These are phyloP conservation scores for Ophiocordyceps polyrhachis-furcata DNA, from an alignment of 2,329 filamentous ascomycete genomes.

Conservation along the genomic window DNA sequence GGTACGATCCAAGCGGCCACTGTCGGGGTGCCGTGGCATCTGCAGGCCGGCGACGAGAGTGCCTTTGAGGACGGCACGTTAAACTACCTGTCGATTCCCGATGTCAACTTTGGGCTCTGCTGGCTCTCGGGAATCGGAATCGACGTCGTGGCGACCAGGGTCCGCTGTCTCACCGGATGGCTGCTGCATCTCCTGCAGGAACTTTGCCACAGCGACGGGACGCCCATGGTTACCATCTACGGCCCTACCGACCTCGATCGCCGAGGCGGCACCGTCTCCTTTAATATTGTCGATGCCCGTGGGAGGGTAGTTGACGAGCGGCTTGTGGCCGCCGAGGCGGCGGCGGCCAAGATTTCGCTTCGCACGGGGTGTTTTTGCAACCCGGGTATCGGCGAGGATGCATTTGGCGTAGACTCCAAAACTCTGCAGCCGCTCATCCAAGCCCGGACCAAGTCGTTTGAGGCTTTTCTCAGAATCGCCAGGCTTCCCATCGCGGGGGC, in stretches of 20 bases:
- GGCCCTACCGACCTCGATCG: slow-evolving; percentile 12
- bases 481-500: slow-evolving; percentile 12
- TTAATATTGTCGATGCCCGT: slow-evolving; percentile 17
- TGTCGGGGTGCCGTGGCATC: slow-evolving; percentile 14
- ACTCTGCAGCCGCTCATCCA: background rate
- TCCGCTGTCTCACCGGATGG: slow-evolving; percentile 18
- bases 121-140: slow-evolving; percentile 14
- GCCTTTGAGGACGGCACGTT: slow-evolving; percentile 22
- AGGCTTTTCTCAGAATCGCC: slow-evolving; percentile 4
- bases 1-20: slow-evolving; percentile 18
- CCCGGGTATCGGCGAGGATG: slow-evolving; percentile 18
- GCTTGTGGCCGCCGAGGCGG: slow-evolving; percentile 15
- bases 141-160: slow-evolving; percentile 10
- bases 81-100: slow-evolving; percentile 20
- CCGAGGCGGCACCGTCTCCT: slow-evolving; percentile 18
- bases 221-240: slow-evolving; percentile 15
- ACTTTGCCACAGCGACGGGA: slow-evolving; percentile 15
- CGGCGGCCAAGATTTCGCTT: slow-evolving; percentile 16
- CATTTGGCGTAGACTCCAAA: slow-evolving; percentile 10
- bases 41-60: slow-evolving; percentile 9
- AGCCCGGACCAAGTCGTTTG: slow-evolving; percentile 3
- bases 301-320: slow-evolving; percentile 18
- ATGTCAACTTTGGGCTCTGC: slow-evolving; percentile 17
- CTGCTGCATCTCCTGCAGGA: slow-evolving; percentile 12
- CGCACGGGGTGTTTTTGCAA: slow-evolving; percentile 25